Evolutionary conservation across 345 rosid genomes (phyloP), one percentile per base, ranked within the genome.

Genomic region (Eucalyptus sp.): DNA sequence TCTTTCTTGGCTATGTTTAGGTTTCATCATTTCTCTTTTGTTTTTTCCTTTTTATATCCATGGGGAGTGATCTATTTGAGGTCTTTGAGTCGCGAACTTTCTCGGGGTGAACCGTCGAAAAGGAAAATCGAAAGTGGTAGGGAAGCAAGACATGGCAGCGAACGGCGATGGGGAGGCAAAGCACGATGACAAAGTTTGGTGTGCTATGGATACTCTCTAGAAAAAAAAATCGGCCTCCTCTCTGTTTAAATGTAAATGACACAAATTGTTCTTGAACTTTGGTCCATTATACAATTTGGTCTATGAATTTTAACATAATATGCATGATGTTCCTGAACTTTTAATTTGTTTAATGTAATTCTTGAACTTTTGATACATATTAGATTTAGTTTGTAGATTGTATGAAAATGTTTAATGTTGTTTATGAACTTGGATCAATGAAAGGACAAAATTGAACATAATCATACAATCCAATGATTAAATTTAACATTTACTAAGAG

Each of bases 261-360:
- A 0, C 29, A 22, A 24, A 24, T 56, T 22, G 13, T 56, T 56
- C 12, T 56, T 56, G 6, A 56, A 56, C 1, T 56, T 56, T 56
- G 62, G 1, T 56, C 12, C 0, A 8, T 24, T 56, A 24, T 56
- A 9, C 0, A 24, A 56, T 56, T 22, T 24, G 12, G 1, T 56
- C 5, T 1, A 6, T 56, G 12, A 56, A 24, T 56, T 56, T 56
- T 56, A 10, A 24, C 29, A 3, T 22, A 56, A 54, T 8, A 22
- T 54, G 25, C 3, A 1, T 54, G 12, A 0, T 1, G 0, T 8
- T 9, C 2, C 4, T 54, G 1, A 54, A 20, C 2, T 54, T 54
- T 51, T 54, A 20, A 22, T 54, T 54, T 22, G 0, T 8, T 54
- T 20, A 54, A 54, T 54, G 5, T 54, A 11, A 22, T 54, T 54